These are phyloP conservation scores for Glebionis coronaria DNA, from an alignment of 129 eudicot species.

Conservation along the genomic window DNA sequence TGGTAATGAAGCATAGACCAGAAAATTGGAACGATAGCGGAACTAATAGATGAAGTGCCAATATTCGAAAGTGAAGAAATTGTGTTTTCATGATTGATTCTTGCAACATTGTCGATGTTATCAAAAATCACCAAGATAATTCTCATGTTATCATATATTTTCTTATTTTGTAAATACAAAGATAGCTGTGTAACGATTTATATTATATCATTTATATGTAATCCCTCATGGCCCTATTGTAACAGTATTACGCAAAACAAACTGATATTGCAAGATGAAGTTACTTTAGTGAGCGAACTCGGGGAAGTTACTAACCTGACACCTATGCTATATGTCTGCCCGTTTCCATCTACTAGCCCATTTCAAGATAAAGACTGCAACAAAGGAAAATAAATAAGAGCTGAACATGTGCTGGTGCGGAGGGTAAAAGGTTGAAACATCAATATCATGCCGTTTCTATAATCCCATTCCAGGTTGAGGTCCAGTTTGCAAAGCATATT, in stretches of 20 bases:
- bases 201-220: background rate
- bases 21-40: background rate
- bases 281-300: too few relatives aligned
- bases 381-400: too few relatives aligned
- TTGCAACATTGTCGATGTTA: background rate
- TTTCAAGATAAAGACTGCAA: too few relatives aligned
- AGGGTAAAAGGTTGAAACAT: too few relatives aligned
- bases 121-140: background rate
- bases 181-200: background rate
- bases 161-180: background rate
- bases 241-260: too few relatives aligned
- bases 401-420: too few relatives aligned
- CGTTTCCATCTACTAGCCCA: too few relatives aligned
- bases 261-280: too few relatives aligned
- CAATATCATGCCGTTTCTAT: background rate
- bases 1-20: background rate
- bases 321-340: too few relatives aligned
- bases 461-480: slow-evolving; percentile 1
- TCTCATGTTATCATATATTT: background rate
- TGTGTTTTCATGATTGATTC: background rate
- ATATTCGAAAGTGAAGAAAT: background rate
- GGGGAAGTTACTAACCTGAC: too few relatives aligned
- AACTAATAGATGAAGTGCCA: background rate
- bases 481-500: background rate
- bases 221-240: background rate